Percentiles rank a stretch among this genome's conserved stretches.
phyloP scores from a whole-genome alignment of 306 rosid species.

The Prunus mongolica region DNA sequence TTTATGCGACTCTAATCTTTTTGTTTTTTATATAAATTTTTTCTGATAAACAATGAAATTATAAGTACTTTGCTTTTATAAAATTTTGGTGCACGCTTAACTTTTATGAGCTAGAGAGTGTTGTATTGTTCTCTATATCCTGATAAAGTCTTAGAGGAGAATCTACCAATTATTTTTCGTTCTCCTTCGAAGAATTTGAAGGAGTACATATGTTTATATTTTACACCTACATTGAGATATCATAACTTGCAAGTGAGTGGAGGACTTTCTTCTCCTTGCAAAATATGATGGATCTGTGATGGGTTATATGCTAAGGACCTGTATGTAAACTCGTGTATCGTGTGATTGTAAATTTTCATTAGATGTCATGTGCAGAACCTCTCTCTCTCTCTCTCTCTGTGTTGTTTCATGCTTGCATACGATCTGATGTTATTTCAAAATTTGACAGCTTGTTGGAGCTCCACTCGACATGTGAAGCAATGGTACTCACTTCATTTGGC shows the following conservation, averaged over 20 bases:
- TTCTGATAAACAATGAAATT: not conserved
- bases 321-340: not conserved
- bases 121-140: not conserved
- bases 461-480: conserved; percentile 60
- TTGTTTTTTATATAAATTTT: too few species aligned
- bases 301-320: not conserved
- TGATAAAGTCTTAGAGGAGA: not conserved
- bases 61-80: not conserved
- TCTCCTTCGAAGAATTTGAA: not conserved
- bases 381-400: not conserved
- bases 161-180: not conserved
- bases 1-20: too few species aligned
- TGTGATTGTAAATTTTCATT: not conserved
- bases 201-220: not conserved
- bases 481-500: conserved; percentile 47
- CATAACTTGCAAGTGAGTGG: not conserved
- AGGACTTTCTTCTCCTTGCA: not conserved
- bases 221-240: not conserved
- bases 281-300: not conserved
- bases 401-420: conserved; percentile 1
- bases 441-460: conserved; percentile 87
- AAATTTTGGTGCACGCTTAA: not conserved
- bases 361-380: not conserved
- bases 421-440: conserved; percentile 21
- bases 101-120: not conserved